Evolutionary conservation across 78 protist species (phyloP), one percentile per base, ranked within the genome.

Genomic region (Chrysochromulina tobinii): DNA sequence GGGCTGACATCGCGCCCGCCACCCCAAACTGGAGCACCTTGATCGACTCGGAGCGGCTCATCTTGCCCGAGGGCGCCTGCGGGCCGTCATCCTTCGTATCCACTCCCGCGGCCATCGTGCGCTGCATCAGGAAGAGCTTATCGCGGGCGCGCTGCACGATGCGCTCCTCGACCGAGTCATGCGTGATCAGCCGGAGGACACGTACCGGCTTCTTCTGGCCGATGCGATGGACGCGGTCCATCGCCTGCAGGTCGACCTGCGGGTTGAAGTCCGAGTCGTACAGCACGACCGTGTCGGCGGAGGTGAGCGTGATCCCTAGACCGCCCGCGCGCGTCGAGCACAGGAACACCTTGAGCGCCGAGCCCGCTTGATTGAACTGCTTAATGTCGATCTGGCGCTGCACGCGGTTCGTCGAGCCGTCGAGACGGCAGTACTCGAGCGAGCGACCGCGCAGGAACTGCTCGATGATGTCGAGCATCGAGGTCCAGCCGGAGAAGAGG

Each of bases 121-220:
- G 58, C 23, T 75, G 83, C 83, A 75, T 75, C 68, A 97, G 87
- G 61, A 90, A 93, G 21, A 97, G 81, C 90, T 97, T 97, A 67
- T 96, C 94, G 11, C 97, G 84, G 3, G 98, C 98, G 48, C 92
- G 93, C 75, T 89, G 93, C 67, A 97, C 92, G 59, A 97, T 92
- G 54, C 93, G 89, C 73, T 90, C 87, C 64, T 98, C 99, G 83
- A 95, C 96, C 77, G 98, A 96, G 59, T 93, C 93, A 61, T 94
- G 90, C 38, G 98, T 95, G 89, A 97, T 92, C 27, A 97, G 92
- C 68, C 99, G 90, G 95, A 96, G 97, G 17, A 97, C 87, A n/a
- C 20, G 2, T 27, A 91, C 96, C 3, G 84, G 89, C 64, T 88
- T 92, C 67, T 89, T 92, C 88, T 94, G 96, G 14, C 96, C 96